Conservation (phyloP, 495 filamentous ascomycete genomes). For the Annulohypoxylon bovei region DNA sequence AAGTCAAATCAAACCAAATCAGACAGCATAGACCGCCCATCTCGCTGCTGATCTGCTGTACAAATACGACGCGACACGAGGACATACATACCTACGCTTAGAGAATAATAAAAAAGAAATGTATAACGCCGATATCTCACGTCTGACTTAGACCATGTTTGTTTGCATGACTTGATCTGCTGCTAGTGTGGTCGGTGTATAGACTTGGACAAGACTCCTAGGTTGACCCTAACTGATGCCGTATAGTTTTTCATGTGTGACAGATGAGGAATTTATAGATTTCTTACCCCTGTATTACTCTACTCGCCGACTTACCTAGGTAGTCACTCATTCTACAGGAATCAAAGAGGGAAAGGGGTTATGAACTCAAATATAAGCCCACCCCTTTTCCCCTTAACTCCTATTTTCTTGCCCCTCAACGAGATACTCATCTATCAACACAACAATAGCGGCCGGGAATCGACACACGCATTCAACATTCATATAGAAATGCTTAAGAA, state of each 20-base stretch:
- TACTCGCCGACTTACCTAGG: too few species aligned
- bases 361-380: neutral
- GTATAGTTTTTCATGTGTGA: too few species aligned
- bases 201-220: too few species aligned
- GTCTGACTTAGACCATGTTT: too few species aligned
- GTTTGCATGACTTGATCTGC: too few species aligned
- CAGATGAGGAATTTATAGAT: too few species aligned
- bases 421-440: neutral
- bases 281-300: too few species aligned
- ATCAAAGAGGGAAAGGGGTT: neutral
- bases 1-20: neutral
- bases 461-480: neutral
- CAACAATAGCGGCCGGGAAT: neutral
- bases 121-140: neutral
- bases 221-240: too few species aligned
- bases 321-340: neutral
- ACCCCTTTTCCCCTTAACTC: neutral
- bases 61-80: neutral
- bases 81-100: neutral
- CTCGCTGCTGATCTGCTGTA: slow-evolving; percentile 3
- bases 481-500: neutral
- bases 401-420: neutral
- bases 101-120: neutral
- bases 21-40: neutral
- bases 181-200: too few species aligned